These are phyloP conservation scores for Phylloboletellus chloephorus DNA, from an alignment of 1,284 basidiomycete genomes.

Conservation along the genomic window DNA sequence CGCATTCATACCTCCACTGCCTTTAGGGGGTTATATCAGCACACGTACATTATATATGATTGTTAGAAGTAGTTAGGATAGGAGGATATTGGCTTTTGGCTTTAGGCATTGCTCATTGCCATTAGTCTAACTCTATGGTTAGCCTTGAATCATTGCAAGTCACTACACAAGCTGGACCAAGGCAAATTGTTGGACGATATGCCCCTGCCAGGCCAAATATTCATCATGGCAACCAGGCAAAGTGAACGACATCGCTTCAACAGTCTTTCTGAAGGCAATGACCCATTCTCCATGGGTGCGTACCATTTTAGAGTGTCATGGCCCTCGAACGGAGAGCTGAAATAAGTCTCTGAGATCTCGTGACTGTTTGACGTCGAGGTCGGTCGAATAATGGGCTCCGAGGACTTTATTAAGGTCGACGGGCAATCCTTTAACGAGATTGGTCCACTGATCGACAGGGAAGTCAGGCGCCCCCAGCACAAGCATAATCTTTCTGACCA, in stretches of 20 bases:
- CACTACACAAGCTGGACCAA: constrained; percentile 2
- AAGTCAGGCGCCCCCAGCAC: not conserved
- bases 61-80: no score
- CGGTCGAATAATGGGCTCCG: constrained; percentile 1
- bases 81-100: no score
- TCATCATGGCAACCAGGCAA: constrained; percentile 31
- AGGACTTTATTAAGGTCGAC: constrained; percentile 11
- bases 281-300: constrained; percentile 32
- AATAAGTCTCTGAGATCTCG: constrained; percentile 9
- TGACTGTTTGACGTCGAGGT: no score
- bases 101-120: no score
- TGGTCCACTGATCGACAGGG: constrained; percentile 4
- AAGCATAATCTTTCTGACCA: not conserved
- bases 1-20: no score
- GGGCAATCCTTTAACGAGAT: constrained; percentile 1
- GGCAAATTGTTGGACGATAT: constrained; percentile 25
- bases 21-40: no score
- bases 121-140: no score
- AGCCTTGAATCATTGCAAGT: no score
- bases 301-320: constrained; percentile 16
- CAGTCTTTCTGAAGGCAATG: constrained; percentile 18
- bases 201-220: constrained; percentile 24
- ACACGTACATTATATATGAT: no score
- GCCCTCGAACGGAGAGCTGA: constrained; percentile 15
- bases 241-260: constrained; percentile 20